Evolutionary conservation across 2,329 filamentous ascomycete species (phyloP).

Genomic region (Xylariaceae sp.): DNA sequence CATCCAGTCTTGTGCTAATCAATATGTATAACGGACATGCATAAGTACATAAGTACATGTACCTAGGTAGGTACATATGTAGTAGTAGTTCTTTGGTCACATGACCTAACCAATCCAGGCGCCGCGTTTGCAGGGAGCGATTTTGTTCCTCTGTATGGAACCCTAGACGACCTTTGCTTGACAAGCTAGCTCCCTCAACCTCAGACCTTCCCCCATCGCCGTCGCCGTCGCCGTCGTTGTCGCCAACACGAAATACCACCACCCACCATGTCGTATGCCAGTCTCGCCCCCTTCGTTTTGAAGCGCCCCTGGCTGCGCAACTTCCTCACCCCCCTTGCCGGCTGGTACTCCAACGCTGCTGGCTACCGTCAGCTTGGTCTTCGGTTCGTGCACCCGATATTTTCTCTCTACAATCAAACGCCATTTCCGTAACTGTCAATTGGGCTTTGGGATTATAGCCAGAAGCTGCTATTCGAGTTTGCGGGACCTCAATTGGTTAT

Average conservation of each 20-base stretch:
- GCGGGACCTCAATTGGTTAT: constrained; percentile 4
- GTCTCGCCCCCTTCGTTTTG: constrained; percentile 76
- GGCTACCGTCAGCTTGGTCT: constrained; percentile 94
- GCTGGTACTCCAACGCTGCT: constrained; percentile 87
- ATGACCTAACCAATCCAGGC: constrained; percentile 12
- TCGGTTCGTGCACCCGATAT: constrained; percentile 62
- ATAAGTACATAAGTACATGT: neutral
- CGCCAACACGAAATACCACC: constrained; percentile 40
- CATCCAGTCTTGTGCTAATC: too few species aligned
- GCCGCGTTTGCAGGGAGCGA: constrained; percentile 14
- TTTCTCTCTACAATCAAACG: too few species aligned
- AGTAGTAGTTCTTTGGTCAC: constrained; percentile 6
- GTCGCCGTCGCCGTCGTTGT: constrained; percentile 23
- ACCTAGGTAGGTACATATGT: neutral
- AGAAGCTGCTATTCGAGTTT: too few species aligned
- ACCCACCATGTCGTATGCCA: constrained; percentile 66
- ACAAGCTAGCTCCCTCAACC: constrained; percentile 10
- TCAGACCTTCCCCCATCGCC: constrained; percentile 25
- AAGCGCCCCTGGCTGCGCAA: constrained; percentile 86
- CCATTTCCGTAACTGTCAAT: neutral
- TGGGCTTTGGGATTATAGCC: neutral
- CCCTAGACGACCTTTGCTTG: neutral
- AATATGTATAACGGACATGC: neutral
- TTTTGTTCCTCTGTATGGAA: constrained; percentile 15
- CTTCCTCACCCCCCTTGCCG: constrained; percentile 80